Conservation (phyloP, 2,329 filamentous ascomycete genomes). For the Alternaria arbusti region DNA sequence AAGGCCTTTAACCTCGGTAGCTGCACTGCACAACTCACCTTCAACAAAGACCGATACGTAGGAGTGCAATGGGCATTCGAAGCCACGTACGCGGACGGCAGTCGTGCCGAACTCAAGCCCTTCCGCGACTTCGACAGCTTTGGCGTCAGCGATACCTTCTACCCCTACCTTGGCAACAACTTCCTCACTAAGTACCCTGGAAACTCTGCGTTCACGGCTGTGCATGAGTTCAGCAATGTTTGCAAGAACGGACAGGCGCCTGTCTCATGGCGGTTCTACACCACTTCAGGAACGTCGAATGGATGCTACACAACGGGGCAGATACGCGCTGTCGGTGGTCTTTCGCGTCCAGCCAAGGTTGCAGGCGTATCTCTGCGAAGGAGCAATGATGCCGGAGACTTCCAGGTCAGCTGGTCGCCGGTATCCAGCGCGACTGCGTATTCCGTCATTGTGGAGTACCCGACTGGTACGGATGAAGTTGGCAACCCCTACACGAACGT, state of each 20-base stretch:
- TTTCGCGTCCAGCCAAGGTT: background rate
- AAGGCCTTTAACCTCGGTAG: conserved; percentile 8
- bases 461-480: conserved; percentile 11
- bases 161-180: conserved; percentile 11
- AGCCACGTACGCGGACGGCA: conserved; percentile 11
- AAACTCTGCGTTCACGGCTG: conserved; percentile 11
- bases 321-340: background rate
- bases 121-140: conserved; percentile 3
- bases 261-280: conserved; percentile 12
- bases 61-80: conserved; percentile 13
- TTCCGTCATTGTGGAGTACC: conserved; percentile 14
- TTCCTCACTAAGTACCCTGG: conserved; percentile 8
- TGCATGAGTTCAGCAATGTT: conserved; percentile 14
- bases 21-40: conserved; percentile 10
- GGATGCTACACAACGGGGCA: conserved; percentile 1
- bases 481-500: conserved; percentile 8
- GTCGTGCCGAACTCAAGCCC: background rate
- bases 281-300: background rate
- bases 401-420: conserved; percentile 5
- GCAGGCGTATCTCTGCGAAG: conserved; percentile 2
- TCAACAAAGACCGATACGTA: conserved; percentile 13
- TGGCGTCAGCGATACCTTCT: conserved; percentile 9
- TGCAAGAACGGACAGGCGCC: conserved; percentile 10
- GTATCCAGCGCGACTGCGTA: conserved; percentile 9
- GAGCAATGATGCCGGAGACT: conserved; percentile 9